These are phyloP conservation scores for Puccinia coronata DNA, from an alignment of 1,284 basidiomycete genomes.

Conservation along the genomic window DNA sequence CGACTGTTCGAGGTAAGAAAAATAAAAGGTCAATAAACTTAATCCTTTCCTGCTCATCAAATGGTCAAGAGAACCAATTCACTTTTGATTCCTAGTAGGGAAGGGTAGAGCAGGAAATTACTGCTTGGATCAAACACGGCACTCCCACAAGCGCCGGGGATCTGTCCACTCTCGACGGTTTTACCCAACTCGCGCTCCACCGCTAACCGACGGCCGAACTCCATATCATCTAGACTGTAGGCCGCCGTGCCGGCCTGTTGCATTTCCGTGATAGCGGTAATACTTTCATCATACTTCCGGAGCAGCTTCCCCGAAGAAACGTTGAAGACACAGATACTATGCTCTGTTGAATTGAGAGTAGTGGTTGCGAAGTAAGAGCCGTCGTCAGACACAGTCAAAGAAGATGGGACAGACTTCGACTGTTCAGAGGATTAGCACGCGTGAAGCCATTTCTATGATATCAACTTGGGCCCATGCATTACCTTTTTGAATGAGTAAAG, in stretches of 20 bases:
- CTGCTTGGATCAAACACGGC: constrained; percentile 97
- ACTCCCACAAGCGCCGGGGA: constrained; percentile 65
- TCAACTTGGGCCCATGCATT: neutral
- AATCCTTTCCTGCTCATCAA: neutral
- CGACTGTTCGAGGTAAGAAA: constrained; percentile 65
- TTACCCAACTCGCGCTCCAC: constrained; percentile 87
- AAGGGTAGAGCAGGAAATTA: constrained; percentile 87
- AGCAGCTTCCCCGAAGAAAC: constrained; percentile 86
- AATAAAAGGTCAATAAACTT: neutral
- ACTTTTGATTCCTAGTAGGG: constrained; percentile 94
- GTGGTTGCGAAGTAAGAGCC: constrained; percentile 85
- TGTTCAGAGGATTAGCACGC: constrained; percentile 57
- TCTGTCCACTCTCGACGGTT: constrained; percentile 62
- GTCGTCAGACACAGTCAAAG: constrained; percentile 85
- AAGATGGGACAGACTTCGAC: constrained; percentile 87
- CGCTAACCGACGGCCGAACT: constrained; percentile 93
- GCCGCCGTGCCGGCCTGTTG: constrained; percentile 71
- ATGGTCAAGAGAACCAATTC: neutral
- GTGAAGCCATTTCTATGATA: neutral
- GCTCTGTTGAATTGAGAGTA: constrained; percentile 75
- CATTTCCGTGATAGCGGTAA: constrained; percentile 91
- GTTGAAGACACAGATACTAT: constrained; percentile 89
- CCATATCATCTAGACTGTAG: constrained; percentile 96
- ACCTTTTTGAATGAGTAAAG: constrained; percentile 99
- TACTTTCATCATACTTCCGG: constrained; percentile 91